phyloP scores from a whole-genome alignment of 2,329 filamentous ascomycete genomes.

The Hymenoscyphus scutula region DNA sequence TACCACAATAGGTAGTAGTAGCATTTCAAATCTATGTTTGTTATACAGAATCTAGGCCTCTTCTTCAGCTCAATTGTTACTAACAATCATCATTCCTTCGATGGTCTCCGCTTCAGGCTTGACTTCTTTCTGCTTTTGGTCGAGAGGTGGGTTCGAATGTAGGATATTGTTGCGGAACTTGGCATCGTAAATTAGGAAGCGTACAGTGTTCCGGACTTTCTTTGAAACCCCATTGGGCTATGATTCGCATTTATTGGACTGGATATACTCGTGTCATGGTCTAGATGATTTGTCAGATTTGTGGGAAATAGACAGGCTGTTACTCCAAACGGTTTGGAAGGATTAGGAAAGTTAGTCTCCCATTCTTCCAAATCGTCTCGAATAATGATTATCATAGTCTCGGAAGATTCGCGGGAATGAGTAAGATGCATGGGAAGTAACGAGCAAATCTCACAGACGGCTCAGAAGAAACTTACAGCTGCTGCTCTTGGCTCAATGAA shows the following conservation, averaged over 20 bases:
- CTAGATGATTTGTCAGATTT: constrained; percentile 13
- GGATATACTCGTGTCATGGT: constrained; percentile 29
- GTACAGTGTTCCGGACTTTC: too few relatives aligned
- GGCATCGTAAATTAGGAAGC: not conserved
- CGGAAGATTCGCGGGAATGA: too few relatives aligned
- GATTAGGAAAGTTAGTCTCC: too few relatives aligned
- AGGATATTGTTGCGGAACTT: not conserved
- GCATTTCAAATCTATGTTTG: constrained; percentile 13
- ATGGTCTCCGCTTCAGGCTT: constrained; percentile 2
- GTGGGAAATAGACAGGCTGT: not conserved
- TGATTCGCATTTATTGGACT: constrained; percentile 12
- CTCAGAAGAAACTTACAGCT: constrained; percentile 39
- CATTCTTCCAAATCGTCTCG: too few relatives aligned
- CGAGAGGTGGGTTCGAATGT: not conserved
- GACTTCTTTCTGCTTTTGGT: not conserved
- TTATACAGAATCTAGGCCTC: constrained; percentile 14
- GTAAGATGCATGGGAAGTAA: too few relatives aligned
- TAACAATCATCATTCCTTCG: not conserved
- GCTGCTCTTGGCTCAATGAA: constrained; percentile 88
- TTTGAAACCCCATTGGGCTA: not conserved
- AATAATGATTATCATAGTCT: too few relatives aligned
- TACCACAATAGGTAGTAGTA: not conserved
- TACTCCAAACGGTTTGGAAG: not conserved
- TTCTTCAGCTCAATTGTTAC: constrained; percentile 5
- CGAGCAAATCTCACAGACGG: too few relatives aligned